Evolutionary conservation across 345 rosid species (phyloP).

Genomic region (Microthlaspi erraticum): DNA sequence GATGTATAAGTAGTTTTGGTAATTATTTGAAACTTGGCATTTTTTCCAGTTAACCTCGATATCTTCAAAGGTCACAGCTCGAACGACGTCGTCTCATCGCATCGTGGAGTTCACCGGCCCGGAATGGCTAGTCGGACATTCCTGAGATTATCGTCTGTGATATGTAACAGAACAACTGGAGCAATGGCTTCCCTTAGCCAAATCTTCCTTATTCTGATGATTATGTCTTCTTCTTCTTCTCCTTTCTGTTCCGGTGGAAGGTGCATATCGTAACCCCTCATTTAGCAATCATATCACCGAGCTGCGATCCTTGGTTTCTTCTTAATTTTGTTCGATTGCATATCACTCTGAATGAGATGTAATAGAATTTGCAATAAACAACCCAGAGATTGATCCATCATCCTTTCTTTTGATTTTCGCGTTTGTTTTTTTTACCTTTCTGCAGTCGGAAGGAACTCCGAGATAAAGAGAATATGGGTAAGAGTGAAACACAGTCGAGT

Average conservation of each 20-base stretch:
- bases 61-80: neutral
- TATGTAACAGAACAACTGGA: neutral
- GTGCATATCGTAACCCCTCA: conserved; percentile 4
- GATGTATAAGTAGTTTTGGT: too few relatives aligned
- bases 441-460: conserved; percentile 75
- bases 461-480: conserved; percentile 44
- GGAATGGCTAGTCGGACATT: neutral
- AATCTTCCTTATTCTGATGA: conserved; percentile 31
- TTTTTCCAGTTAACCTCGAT: too few relatives aligned
- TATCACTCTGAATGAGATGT: too few relatives aligned
- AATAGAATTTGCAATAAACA: neutral
- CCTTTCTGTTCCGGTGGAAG: conserved; percentile 30
- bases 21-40: too few relatives aligned
- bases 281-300: neutral
- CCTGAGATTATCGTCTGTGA: neutral
- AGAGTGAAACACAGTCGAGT: conserved; percentile 35
- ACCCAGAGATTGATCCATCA: neutral
- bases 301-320: neutral
- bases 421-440: too few relatives aligned
- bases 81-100: conserved; percentile 5
- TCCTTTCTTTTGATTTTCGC: neutral
- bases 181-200: conserved; percentile 35
- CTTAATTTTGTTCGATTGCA: neutral
- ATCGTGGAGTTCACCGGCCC: conserved; percentile 19
- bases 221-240: conserved; percentile 16